phyloP scores from a whole-genome alignment of 106 monocot genomes.

The Dactylorhiza incarnata region DNA sequence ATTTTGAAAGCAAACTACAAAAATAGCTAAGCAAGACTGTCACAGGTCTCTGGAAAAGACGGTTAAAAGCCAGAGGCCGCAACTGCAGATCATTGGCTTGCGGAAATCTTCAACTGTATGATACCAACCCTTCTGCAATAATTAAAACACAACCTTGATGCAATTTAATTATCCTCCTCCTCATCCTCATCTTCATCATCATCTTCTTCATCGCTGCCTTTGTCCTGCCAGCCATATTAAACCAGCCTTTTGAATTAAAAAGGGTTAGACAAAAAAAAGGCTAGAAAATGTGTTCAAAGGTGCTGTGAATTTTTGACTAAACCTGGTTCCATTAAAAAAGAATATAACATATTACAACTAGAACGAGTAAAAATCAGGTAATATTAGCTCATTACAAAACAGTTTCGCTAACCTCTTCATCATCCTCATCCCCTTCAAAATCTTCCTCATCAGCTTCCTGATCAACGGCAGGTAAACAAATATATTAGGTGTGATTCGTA shows the following conservation, averaged over 20 bases:
- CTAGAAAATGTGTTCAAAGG: too few species aligned
- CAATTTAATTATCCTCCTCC: not conserved
- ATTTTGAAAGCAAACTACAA: not conserved
- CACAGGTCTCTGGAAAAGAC: not conserved
- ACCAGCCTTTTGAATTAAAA: too few species aligned
- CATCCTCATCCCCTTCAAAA: conserved; percentile 20
- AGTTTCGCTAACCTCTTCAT: conserved; percentile 18
- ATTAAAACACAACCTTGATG: not conserved
- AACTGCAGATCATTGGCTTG: not conserved
- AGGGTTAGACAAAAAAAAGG: too few species aligned
- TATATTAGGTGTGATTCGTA: not conserved
- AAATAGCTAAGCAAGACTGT: conserved; percentile 1
- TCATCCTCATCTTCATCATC: conserved; percentile 2
- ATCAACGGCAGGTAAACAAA: not conserved
- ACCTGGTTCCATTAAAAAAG: not conserved
- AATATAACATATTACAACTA: not conserved
- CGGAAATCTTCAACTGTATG: not conserved
- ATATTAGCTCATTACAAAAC: not conserved
- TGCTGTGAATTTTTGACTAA: not conserved
- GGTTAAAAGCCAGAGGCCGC: not conserved
- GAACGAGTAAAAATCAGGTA: not conserved
- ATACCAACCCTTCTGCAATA: not conserved
- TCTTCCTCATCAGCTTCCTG: conserved; percentile 29
- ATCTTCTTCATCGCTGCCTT: not conserved
- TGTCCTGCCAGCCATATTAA: not conserved